phyloP scores from a whole-genome alignment of 2,329 filamentous ascomycete species.

The Epichloe uncinata region DNA sequence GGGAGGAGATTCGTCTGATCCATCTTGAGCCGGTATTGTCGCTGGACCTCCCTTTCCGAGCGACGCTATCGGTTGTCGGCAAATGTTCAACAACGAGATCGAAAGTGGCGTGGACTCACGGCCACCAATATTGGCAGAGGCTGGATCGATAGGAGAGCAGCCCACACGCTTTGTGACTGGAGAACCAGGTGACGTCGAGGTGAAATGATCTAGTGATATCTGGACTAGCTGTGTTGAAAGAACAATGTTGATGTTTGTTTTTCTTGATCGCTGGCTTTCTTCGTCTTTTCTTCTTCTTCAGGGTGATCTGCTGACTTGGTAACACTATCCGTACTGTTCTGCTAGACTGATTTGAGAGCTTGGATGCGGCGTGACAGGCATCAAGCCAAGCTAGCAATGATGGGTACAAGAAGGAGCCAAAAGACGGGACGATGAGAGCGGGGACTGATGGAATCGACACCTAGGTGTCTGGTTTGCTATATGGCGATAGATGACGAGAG shows the following conservation, averaged over 20 bases:
- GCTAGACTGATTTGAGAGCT: background rate
- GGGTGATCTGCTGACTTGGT: background rate
- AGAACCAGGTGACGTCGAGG: background rate
- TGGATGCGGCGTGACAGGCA: background rate
- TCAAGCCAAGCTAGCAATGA: conserved; percentile 1
- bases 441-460: background rate
- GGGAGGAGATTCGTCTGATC: conserved; percentile 16
- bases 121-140: background rate
- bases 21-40: conserved; percentile 9
- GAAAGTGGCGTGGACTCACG: background rate
- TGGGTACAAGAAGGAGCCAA: background rate
- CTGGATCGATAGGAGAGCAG: background rate
- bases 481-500: conserved; percentile 3
- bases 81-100: background rate
- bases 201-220: background rate
- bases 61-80: background rate
- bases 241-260: background rate
- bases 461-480: background rate
- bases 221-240: background rate
- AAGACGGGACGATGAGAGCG: background rate
- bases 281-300: background rate
- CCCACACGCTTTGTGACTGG: background rate
- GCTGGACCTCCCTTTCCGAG: background rate
- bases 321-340: background rate
- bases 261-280: background rate